Percentiles rank a stretch among this genome's conserved stretches.
Evolutionary conservation across 805 yeast genomes (phyloP).

Genomic region (Sungouiozyma ichnusensis): DNA sequence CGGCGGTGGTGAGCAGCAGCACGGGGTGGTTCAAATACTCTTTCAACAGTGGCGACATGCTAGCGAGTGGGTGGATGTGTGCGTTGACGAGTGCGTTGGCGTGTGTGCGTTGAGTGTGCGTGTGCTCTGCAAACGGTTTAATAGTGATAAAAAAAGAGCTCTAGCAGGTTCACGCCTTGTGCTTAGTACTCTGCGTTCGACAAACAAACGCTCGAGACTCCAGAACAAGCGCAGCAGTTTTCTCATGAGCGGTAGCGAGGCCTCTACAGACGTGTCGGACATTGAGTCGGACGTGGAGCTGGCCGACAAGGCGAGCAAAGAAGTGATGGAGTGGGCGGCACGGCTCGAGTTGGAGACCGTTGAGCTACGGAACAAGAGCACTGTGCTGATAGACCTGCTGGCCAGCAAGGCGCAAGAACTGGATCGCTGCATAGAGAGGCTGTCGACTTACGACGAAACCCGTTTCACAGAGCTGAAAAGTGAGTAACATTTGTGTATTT

Average conservation of each 20-base stretch:
- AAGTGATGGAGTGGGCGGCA: constrained; percentile 39
- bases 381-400: constrained; percentile 11
- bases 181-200: too few species aligned
- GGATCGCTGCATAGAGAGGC: constrained; percentile 1
- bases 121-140: too few species aligned
- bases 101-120: too few species aligned
- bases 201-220: too few species aligned
- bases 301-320: constrained; percentile 25
- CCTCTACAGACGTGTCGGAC: not conserved
- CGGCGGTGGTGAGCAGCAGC: constrained; percentile 48
- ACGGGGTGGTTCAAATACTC: constrained; percentile 35
- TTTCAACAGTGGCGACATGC: constrained; percentile 27
- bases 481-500: too few species aligned
- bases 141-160: too few species aligned
- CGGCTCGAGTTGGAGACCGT: constrained; percentile 39
- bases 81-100: too few species aligned
- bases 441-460: constrained; percentile 6
- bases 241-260: too few species aligned
- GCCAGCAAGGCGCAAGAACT: constrained; percentile 10
- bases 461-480: constrained; percentile 1
- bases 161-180: too few species aligned
- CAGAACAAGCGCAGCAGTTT: too few species aligned
- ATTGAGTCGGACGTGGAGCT: too few species aligned
- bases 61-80: too few species aligned
- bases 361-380: constrained; percentile 31